Conservation (phyloP, 129 eudicot genomes). For the Escallonia rubra region DNA sequence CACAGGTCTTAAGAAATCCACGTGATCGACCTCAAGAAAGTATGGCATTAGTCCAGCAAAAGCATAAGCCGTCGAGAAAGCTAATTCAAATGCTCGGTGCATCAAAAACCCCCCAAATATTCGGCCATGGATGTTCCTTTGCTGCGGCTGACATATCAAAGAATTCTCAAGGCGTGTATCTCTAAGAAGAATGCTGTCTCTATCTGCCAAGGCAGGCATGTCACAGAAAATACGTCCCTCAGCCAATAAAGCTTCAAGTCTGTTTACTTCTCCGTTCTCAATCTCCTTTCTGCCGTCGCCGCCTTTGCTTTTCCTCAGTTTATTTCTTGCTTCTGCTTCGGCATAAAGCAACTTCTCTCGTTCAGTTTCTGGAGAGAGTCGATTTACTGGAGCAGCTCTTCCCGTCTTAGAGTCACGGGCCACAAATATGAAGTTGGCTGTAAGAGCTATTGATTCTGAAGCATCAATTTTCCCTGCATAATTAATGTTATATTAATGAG, state of each 20-base stretch:
- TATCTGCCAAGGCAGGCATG: constrained; percentile 94
- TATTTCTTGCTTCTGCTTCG: constrained; percentile 82
- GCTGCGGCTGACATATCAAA: constrained; percentile 93
- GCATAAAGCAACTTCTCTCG: constrained; percentile 58
- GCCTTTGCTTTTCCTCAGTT: constrained; percentile 46
- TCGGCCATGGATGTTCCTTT: constrained; percentile 87
- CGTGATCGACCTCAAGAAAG: constrained; percentile 91
- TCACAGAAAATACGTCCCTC: constrained; percentile 95
- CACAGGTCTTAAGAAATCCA: constrained; percentile 83
- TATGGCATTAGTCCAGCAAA: constrained; percentile 91
- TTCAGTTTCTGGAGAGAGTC: constrained; percentile 82
- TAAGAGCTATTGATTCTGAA: constrained; percentile 60
- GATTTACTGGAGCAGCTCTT: constrained; percentile 91
- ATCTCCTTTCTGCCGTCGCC: constrained; percentile 41
- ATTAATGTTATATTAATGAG: neutral
- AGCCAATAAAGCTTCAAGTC: constrained; percentile 57
- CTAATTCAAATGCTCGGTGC: constrained; percentile 97
- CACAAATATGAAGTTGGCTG: constrained; percentile 92
- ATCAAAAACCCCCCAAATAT: constrained; percentile 95
- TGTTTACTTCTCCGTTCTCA: constrained; percentile 41
- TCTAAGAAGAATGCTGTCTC: constrained; percentile 88
- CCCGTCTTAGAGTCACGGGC: constrained; percentile 95
- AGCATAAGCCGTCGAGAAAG: constrained; percentile 86
- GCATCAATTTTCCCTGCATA: constrained; percentile 37
- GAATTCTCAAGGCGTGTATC: constrained; percentile 89